Evolutionary conservation across 192 early-diverging fungal species (phyloP).

Genomic region (Phycomyces blakesleeanus): DNA sequence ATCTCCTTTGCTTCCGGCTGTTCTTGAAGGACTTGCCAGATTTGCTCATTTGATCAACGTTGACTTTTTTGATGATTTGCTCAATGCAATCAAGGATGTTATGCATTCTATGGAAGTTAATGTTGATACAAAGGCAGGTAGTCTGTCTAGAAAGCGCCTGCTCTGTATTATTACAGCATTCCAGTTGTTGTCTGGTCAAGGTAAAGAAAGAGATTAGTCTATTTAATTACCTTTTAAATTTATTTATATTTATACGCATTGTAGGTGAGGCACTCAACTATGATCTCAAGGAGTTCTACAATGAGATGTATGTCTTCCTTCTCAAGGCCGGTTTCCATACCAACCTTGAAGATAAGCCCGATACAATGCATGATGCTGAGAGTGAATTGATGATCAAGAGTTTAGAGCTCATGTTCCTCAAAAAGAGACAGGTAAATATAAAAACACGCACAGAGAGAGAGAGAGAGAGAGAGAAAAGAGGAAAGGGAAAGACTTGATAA

Average conservation of each 20-base stretch:
- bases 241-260: too few relatives aligned
- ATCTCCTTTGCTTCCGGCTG: constrained; percentile 68
- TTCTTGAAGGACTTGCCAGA: constrained; percentile 74
- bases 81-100: constrained; percentile 80
- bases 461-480: background rate
- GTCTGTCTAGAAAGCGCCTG: constrained; percentile 66
- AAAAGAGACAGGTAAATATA: constrained; percentile 49
- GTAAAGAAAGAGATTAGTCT: constrained; percentile 29
- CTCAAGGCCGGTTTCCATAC: constrained; percentile 65
- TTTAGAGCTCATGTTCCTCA: constrained; percentile 85
- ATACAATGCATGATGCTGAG: constrained; percentile 56
- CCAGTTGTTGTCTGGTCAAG: constrained; percentile 85
- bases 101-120: constrained; percentile 54
- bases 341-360: constrained; percentile 53
- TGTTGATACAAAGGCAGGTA: constrained; percentile 31
- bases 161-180: constrained; percentile 90
- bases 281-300: constrained; percentile 91
- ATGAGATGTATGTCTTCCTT: constrained; percentile 76
- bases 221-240: too few relatives aligned
- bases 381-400: constrained; percentile 78
- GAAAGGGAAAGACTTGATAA: background rate
- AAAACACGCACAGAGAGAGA: background rate
- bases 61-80: constrained; percentile 90
- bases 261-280: constrained; percentile 87
- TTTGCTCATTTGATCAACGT: constrained; percentile 97